Base-by-base conservation (phyloP, 1,139 yeast genomes). In the Candida sanyaensis region DNA sequence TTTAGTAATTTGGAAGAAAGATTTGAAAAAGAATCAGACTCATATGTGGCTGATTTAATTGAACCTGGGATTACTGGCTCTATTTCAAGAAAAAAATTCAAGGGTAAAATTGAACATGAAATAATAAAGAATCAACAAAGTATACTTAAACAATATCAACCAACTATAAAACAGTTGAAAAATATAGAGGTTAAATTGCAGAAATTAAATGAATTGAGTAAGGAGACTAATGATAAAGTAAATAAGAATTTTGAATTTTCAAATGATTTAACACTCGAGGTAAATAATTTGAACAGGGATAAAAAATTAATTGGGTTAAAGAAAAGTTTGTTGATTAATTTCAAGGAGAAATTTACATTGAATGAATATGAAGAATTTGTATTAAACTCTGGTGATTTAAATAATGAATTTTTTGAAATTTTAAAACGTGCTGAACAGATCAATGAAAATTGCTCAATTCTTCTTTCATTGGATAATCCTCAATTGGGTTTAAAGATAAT, bases 31-130 rank as follows among this genome's bases (percentile, higher is more conserved):
- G 52, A 69, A 24, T 59, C 64, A 23, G 48, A 68, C 6, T 59
- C 62, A 44, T 61, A 67, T 21, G 63, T 49, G 59, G 65, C 34
- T 50, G 59, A 71, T 33, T 61, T 84, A 41, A 75, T 81, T 9
- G 77, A 78, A 39, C 75, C 87, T 0, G 85, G 81, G 8, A 64
- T 81, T 28, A 57, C 73, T n/a, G 89, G 90, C 0, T 74, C 83
- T 2, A 69, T 82, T 34, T 67, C 82, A 3, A 66, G 77, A 83
- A 64, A 87, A 55, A 77, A 81, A 42, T 69, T 90, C 48, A 74
- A 90, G 46, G 83, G 90, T 41, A 81, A 80, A 45, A 73, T 90
- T 12, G 96, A 90, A 58, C 74, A 75, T n/a, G 91, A 88, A 49
- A 70, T 89, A 39, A 70, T 90, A 48, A 81, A 78, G 53, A 81